Evolutionary conservation across 345 rosid genomes (phyloP).

Genomic region (Kernera saxatilis): DNA sequence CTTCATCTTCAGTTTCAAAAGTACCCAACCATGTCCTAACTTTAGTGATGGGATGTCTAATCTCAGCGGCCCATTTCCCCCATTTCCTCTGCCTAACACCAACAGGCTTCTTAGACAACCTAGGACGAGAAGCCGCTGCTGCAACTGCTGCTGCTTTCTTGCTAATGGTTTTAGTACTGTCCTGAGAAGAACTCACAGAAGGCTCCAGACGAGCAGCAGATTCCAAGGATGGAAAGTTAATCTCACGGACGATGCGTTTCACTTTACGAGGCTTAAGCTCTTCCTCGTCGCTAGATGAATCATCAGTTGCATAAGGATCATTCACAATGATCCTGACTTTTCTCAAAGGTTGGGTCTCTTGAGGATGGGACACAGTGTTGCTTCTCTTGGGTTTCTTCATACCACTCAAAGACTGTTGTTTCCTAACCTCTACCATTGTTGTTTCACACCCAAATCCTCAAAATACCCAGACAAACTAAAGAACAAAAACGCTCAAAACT

Average conservation of each 20-base stretch:
- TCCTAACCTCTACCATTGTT: slow-evolving; percentile 35
- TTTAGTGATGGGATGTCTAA: slow-evolving; percentile 58
- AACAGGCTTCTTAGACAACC: slow-evolving; percentile 31
- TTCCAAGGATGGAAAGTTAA: slow-evolving; percentile 35
- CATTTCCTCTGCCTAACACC: slow-evolving; percentile 94
- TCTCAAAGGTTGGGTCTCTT: slow-evolving; percentile 32
- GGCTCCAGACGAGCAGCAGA: neutral
- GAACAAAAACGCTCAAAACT: neutral
- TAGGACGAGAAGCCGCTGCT: neutral
- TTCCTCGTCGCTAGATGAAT: slow-evolving; percentile 85
- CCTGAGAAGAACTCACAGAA: slow-evolving; percentile 59
- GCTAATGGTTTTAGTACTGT: slow-evolving; percentile 41
- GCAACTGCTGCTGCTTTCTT: slow-evolving; percentile 6
- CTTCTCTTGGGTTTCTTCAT: slow-evolving; percentile 19
- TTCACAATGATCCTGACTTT: slow-evolving; percentile 59
- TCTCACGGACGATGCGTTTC: slow-evolving; percentile 55
- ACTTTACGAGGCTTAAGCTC: slow-evolving; percentile 29
- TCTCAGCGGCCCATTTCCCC: slow-evolving; percentile 99
- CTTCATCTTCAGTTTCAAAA: slow-evolving; percentile 70
- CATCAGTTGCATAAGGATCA: slow-evolving; percentile 93
- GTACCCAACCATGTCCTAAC: slow-evolving; percentile 89
- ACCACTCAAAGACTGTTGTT: slow-evolving; percentile 26
- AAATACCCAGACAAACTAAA: slow-evolving; percentile 16
- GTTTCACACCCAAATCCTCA: slow-evolving; percentile 27
- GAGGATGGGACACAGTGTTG: neutral